phyloP scores from a whole-genome alignment of 2,329 filamentous ascomycete species.

The Phyllosticta citriasiana region DNA sequence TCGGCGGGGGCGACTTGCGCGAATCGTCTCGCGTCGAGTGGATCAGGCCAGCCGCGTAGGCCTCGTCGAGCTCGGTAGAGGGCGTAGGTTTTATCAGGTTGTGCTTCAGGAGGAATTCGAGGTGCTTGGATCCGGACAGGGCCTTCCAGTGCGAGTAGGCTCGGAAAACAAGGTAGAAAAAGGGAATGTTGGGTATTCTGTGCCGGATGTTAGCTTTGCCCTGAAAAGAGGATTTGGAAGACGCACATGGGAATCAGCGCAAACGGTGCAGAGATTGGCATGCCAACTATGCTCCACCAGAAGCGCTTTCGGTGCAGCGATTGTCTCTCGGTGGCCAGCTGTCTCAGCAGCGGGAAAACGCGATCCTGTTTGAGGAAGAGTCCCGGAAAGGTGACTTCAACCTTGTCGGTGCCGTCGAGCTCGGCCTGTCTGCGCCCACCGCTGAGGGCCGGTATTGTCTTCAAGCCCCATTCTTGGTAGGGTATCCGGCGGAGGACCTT shows the following conservation, averaged over 20 bases:
- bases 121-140: constrained; percentile 70
- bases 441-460: constrained; percentile 79
- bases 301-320: constrained; percentile 65
- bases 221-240: background rate
- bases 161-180: constrained; percentile 90
- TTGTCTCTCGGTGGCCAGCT: constrained; percentile 71
- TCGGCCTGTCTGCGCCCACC: constrained; percentile 55
- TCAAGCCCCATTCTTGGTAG: constrained; percentile 95
- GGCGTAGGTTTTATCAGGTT: constrained; percentile 56
- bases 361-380: constrained; percentile 55
- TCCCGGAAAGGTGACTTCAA: constrained; percentile 68
- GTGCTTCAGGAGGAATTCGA: constrained; percentile 70
- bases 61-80: constrained; percentile 58
- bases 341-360: constrained; percentile 56
- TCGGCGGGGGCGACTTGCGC: constrained; percentile 28
- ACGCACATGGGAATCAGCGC: constrained; percentile 77
- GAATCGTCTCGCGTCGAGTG: constrained; percentile 32
- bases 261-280: constrained; percentile 76
- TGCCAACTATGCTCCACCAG: constrained; percentile 69
- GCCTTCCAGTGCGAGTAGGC: constrained; percentile 53
- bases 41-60: constrained; percentile 53
- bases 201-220: background rate
- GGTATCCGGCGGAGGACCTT: constrained; percentile 75
- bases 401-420: constrained; percentile 50
- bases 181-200: constrained; percentile 86